phyloP scores from a whole-genome alignment of 108 stramenopile genomes.

The Nitzschia sp. region DNA sequence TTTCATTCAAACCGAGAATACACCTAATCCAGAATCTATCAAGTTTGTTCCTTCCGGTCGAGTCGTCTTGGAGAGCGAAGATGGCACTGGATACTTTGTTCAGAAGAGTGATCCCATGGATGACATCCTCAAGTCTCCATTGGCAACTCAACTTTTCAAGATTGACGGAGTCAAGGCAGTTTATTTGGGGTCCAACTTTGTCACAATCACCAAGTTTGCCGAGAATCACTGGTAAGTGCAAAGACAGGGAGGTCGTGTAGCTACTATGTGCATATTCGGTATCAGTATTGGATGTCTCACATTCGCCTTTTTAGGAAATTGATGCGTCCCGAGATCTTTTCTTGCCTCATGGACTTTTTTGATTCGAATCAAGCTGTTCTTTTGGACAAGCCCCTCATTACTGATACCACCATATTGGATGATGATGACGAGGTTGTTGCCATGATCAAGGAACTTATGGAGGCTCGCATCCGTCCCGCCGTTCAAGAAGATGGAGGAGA shows the following conservation, averaged over 20 bases:
- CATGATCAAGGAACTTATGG: slow-evolving; percentile 99
- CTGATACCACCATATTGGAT: slow-evolving; percentile 93
- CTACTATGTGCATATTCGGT: neutral
- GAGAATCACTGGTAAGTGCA: slow-evolving; percentile 66
- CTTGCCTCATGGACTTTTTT: slow-evolving; percentile 92
- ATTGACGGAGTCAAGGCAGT: slow-evolving; percentile 92
- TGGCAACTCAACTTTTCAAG: slow-evolving; percentile 80
- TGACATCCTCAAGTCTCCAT: slow-evolving; percentile 78
- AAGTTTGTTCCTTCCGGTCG: slow-evolving; percentile 91
- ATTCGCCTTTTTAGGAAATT: slow-evolving; percentile 29
- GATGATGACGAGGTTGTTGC: slow-evolving; percentile 96
- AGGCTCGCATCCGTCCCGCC: slow-evolving; percentile 94
- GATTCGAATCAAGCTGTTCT: slow-evolving; percentile 62
- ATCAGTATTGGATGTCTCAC: neutral
- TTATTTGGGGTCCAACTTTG: slow-evolving; percentile 88
- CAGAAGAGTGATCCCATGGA: slow-evolving; percentile 57
- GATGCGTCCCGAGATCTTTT: slow-evolving; percentile 85
- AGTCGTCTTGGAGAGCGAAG: slow-evolving; percentile 33
- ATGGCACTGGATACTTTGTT: slow-evolving; percentile 50
- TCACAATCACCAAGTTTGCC: slow-evolving; percentile 95
- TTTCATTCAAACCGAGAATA: slow-evolving; percentile 95
- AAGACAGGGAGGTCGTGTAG: neutral
- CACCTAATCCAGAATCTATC: slow-evolving; percentile 96
- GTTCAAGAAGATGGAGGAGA: slow-evolving; percentile 99
- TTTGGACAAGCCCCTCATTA: slow-evolving; percentile 69